Conservation (phyloP, 352 stramenopile species). For the Phytophthora cactorum region DNA sequence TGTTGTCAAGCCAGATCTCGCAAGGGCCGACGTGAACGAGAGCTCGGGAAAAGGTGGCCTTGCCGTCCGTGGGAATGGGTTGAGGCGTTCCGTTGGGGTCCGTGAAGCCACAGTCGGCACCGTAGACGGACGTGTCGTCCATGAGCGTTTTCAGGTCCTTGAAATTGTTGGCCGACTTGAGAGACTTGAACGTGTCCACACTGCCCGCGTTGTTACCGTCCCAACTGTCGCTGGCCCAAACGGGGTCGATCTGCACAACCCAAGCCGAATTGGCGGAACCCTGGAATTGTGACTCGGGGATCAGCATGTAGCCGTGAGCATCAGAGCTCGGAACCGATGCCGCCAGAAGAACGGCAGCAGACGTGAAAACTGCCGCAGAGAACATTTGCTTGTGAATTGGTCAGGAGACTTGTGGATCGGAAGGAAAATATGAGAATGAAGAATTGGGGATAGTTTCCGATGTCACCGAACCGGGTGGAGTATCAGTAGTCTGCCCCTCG, state of each 20-base stretch:
- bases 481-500: not conserved
- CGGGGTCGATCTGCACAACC: not conserved
- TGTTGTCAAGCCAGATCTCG: not conserved
- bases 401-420: not conserved
- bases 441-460: not conserved
- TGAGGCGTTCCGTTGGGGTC: not conserved
- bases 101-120: not conserved
- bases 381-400: not conserved
- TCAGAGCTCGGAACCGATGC: not conserved
- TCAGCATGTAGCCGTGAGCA: not conserved
- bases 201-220: not conserved
- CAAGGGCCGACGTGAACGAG: not conserved
- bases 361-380: not conserved
- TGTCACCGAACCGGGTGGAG: not conserved
- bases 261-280: not conserved
- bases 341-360: not conserved
- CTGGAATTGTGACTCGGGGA: not conserved
- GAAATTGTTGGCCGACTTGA: not conserved
- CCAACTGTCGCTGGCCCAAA: not conserved
- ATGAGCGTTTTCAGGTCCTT: not conserved
- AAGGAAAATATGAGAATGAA: not conserved
- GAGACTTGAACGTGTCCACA: not conserved
- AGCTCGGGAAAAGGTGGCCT: not conserved
- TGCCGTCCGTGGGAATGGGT: not conserved
- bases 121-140: not conserved